A percentile compares a stretch with the other conserved stretches of the same genome.
phyloP scores from a whole-genome alignment of 2,329 filamentous ascomycete species.

The Diplocarpon mali region DNA sequence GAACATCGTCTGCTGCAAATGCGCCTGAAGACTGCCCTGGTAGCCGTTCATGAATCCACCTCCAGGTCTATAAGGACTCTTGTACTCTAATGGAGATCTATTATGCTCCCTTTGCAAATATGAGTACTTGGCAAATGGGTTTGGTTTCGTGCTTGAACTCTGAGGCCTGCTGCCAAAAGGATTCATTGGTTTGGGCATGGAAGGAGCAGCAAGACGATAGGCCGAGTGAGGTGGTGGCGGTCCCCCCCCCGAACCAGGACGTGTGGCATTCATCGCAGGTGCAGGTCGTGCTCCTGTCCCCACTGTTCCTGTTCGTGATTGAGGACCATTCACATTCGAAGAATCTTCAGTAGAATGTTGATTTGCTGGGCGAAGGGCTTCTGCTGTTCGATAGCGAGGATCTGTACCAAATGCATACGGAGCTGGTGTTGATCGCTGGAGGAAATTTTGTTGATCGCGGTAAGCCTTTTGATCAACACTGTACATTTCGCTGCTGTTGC shows the following conservation, averaged over 20 bases:
- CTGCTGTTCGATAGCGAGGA: constrained; percentile 17
- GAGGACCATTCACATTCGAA: neutral
- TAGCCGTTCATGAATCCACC: constrained; percentile 52
- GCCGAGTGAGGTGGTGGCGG: constrained; percentile 8
- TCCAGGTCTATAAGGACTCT: constrained; percentile 45
- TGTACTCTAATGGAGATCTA: constrained; percentile 44
- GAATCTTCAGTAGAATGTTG: neutral
- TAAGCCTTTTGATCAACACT: constrained; percentile 26
- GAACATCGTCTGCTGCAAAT: constrained; percentile 24
- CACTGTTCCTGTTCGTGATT: neutral
- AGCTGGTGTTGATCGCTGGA: constrained; percentile 21
- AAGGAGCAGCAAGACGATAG: constrained; percentile 12
- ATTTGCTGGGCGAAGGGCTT: neutral
- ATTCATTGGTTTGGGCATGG: constrained; percentile 17
- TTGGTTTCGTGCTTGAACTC: constrained; percentile 11
- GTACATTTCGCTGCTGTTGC: constrained; percentile 18
- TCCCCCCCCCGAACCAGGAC: neutral
- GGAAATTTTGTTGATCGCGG: constrained; percentile 25
- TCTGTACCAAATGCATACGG: constrained; percentile 25
- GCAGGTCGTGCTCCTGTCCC: neutral
- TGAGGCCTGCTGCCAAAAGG: constrained; percentile 18
- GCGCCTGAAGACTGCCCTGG: constrained; percentile 32
- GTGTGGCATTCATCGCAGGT: neutral
- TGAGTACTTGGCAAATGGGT: constrained; percentile 28
- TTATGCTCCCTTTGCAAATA: constrained; percentile 52